Evolutionary conservation across 805 yeast species (phyloP).

Genomic region (Teunomyces tritomae): DNA sequence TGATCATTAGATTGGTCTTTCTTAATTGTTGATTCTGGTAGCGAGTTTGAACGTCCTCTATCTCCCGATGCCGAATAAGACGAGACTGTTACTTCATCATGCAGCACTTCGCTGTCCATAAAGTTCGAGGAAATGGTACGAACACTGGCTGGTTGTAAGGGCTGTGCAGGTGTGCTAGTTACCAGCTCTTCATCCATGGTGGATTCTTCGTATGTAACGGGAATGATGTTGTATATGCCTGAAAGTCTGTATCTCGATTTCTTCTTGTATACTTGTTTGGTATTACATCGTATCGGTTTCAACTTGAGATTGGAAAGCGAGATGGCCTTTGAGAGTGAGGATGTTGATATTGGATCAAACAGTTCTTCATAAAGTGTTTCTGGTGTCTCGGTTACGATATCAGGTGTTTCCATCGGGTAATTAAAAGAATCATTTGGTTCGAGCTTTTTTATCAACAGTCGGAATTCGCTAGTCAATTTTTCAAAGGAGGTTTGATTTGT

Average conservation of each 20-base stretch:
- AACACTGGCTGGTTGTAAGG: neutral
- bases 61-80: constrained; percentile 7
- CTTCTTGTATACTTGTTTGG: constrained; percentile 31
- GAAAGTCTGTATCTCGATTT: constrained; percentile 41
- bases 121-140: constrained; percentile 1
- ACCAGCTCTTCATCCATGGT: neutral
- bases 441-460: constrained; percentile 20
- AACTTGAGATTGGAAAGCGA: constrained; percentile 38
- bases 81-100: neutral
- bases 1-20: neutral
- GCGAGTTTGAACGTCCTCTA: constrained; percentile 17
- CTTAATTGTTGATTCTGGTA: constrained; percentile 14
- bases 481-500: constrained; percentile 32
- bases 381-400: constrained; percentile 1
- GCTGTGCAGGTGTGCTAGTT: neutral
- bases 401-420: neutral
- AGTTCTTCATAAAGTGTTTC: neutral
- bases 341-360: neutral
- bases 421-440: constrained; percentile 9
- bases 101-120: constrained; percentile 10
- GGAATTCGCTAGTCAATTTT: constrained; percentile 28
- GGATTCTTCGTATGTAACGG: constrained; percentile 22
- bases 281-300: constrained; percentile 39
- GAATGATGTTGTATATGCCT: constrained; percentile 36
- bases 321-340: neutral